Base-by-base conservation (phyloP, 495 filamentous ascomycete genomes). In the Aspergillus carlsbadensis region DNA sequence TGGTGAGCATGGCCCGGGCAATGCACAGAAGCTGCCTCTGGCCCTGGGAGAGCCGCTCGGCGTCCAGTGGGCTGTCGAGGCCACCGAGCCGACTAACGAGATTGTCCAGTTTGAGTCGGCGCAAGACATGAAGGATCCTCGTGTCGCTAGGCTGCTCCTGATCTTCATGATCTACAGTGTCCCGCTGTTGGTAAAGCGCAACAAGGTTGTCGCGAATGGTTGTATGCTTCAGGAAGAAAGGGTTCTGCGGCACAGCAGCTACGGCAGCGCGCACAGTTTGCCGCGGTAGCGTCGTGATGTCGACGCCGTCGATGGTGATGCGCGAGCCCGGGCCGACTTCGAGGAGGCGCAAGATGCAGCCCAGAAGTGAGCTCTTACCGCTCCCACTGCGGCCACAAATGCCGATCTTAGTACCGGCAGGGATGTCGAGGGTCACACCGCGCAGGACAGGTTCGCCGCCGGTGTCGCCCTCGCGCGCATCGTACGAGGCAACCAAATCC, bases 171-270 rank as follows among this genome's bases (percentile, higher is more conserved):
- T 15, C 36, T 5, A 3, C 36, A 5, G 36, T 17, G 8, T 39
- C 5, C 36, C 3, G 36, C 36, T 39, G 36, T 39, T 10, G 11
- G 24, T 15, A 11, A 33, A 14, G 44, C 7, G 15, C 14, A 15
- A 17, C 37, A n/a, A 53, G 20, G 22, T 42, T 53, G 14, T 42
- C 36, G 34, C 50, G 50, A 6, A 43, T 11, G 22, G 17, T 53
- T 10, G 24, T 47, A 13, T 20, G 10, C 22, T 14, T 22, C 22
- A 81, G 2, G 13, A 67, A 47, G 42, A 64, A 62, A 22, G 79
- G 69, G 17, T 81, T 68, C 33, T 85, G 80, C 10, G 81, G 76
- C 8, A 82, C 58, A 21, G 59, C 65, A 37, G 66, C 70, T 5
- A 76, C 35, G 2, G 60, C 54, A 0, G 67, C 58, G 17, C 70